Percentiles rank a stretch among this genome's conserved stretches.
Conservation (phyloP, 805 yeast species). For the Starmerella bombicola region DNA sequence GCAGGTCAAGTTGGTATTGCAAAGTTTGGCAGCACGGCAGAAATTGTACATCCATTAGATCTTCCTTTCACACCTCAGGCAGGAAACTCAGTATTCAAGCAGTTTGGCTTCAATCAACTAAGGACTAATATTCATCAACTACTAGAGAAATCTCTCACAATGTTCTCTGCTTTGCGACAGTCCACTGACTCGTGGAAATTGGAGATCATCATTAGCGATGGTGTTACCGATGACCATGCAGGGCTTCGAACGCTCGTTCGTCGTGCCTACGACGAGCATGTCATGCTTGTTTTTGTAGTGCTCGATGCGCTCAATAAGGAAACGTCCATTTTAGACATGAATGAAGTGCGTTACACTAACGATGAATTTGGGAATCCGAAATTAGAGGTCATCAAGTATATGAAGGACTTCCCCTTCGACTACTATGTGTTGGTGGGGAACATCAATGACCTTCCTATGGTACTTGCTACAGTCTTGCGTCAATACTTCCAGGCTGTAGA, state of each 20-base stretch:
- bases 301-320: slow-evolving; percentile 68
- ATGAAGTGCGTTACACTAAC: slow-evolving; percentile 73
- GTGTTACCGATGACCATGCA: slow-evolving; percentile 92
- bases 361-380: slow-evolving; percentile 50
- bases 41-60: slow-evolving; percentile 81
- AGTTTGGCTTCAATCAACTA: slow-evolving; percentile 83
- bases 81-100: slow-evolving; percentile 72
- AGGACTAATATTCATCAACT: slow-evolving; percentile 72
- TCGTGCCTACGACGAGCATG: slow-evolving; percentile 77
- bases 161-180: slow-evolving; percentile 53
- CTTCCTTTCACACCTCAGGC: slow-evolving; percentile 70
- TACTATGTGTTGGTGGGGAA: slow-evolving; percentile 88
- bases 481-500: slow-evolving; percentile 54
- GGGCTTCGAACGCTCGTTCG: slow-evolving; percentile 73
- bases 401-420: slow-evolving; percentile 93
- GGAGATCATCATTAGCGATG: slow-evolving; percentile 87
- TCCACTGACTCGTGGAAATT: slow-evolving; percentile 66
- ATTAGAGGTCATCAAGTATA: slow-evolving; percentile 66
- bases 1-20: slow-evolving; percentile 87
- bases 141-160: slow-evolving; percentile 54
- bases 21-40: slow-evolving; percentile 73
- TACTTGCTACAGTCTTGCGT: slow-evolving; percentile 76
- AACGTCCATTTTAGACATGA: slow-evolving; percentile 83
- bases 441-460: slow-evolving; percentile 79
- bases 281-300: slow-evolving; percentile 89